These are phyloP conservation scores for Ogataea salicorniae DNA, from an alignment of 805 yeast genomes.

Conservation along the genomic window DNA sequence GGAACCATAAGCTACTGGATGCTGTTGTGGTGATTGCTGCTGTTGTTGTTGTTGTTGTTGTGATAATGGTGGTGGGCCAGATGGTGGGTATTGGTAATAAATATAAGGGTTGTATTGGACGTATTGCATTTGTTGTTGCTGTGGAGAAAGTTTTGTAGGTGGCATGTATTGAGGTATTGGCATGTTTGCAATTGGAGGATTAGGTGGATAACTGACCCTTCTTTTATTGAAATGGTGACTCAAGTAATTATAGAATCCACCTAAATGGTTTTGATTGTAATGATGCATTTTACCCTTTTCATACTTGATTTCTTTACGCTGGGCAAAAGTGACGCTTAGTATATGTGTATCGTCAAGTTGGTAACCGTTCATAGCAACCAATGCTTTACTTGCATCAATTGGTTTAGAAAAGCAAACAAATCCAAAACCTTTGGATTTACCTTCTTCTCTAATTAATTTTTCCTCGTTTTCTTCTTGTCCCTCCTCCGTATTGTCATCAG, in stretches of 20 bases:
- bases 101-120: conserved; percentile 17
- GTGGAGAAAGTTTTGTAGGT: conserved; percentile 1
- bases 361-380: conserved; percentile 56
- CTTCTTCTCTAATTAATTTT: conserved; percentile 6
- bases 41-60: background rate
- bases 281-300: conserved; percentile 31
- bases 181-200: conserved; percentile 1
- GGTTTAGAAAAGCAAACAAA: conserved; percentile 71
- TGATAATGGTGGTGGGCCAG: background rate
- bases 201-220: conserved; percentile 10
- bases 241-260: conserved; percentile 23
- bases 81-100: conserved; percentile 17
- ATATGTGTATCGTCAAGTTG: conserved; percentile 30
- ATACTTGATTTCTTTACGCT: conserved; percentile 55
- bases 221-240: conserved; percentile 16
- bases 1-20: too few relatives aligned
- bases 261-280: conserved; percentile 31
- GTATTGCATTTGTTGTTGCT: conserved; percentile 6
- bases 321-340: conserved; percentile 65
- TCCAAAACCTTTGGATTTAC: conserved; percentile 69
- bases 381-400: conserved; percentile 63
- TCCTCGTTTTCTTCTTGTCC: conserved; percentile 3
- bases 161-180: conserved; percentile 5
- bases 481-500: background rate
- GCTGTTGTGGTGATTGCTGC: background rate